Evolutionary conservation across 495 filamentous ascomycete species (phyloP), one percentile per base, ranked within the genome.

Genomic region (Penicillium angulare): DNA sequence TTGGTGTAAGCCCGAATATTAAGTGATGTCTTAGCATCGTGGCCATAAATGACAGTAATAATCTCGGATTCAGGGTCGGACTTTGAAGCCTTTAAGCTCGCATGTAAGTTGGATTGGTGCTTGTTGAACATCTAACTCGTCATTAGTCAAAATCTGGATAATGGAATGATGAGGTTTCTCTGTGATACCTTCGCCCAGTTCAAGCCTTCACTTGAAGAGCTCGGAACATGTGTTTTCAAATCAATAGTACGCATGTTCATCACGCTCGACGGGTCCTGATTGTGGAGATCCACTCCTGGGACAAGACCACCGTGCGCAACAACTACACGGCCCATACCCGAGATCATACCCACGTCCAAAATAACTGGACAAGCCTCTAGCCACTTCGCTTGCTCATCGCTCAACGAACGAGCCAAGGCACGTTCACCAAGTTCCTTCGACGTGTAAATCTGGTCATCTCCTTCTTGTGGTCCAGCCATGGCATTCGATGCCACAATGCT

Each of bases 211-310:
- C 71, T 71, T 36, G 61, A 65, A 16, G 79, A 73, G 49, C 81
- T 82, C 3, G 86, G 87, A 5, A 86, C 69, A 42, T 81, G 77
- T 3, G 80, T 82, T 17, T 81, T 65, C 31, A 79, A 56, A 61
- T 86, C 79, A 36, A 97, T 83, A 3, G 82, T 89, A 40, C 89
- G 83, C 90, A 98, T 95, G 58, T 87, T 92, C 91, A 97, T 97
- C 12, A 86, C 85, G 36, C 82, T 82, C 58, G 80, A 81, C 0
- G 90, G 85, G 68, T 96, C 88, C 56, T 96, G 89, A 47, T 79
- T 74, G 42, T 86, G 77, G 3, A 96, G 73, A 0, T 77, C 64
- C 6, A 95, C 73, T 0, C 80, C 86, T 0, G 92, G 89, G 0
- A 91, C 81, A 1, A 97, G 65, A 1, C 93, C 93, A 0, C 79